Evolutionary conservation across 2,329 filamentous ascomycete species (phyloP).

Genomic region (Aspergillus japonicus): DNA sequence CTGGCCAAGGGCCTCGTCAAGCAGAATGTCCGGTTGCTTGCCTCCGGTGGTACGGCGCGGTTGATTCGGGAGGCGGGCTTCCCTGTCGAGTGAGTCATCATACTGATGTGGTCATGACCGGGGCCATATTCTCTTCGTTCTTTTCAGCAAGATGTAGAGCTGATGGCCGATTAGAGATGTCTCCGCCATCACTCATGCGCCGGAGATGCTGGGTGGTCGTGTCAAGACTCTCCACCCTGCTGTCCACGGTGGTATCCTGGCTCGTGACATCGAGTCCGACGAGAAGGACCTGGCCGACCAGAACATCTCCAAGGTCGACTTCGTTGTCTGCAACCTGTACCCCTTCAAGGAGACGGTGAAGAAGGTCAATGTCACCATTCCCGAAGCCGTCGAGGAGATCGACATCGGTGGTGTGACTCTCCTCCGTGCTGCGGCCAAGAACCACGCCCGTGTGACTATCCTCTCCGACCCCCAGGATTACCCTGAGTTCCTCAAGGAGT

Average conservation of each 20-base stretch:
- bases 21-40: constrained; percentile 87
- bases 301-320: constrained; percentile 93
- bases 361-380: constrained; percentile 94
- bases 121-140: not conserved
- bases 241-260: constrained; percentile 80
- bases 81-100: constrained; percentile 74
- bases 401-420: constrained; percentile 98
- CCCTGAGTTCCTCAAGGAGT: constrained; percentile 86
- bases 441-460: constrained; percentile 92
- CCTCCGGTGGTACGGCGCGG: constrained; percentile 90
- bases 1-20: constrained; percentile 85
- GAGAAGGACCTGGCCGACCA: constrained; percentile 95
- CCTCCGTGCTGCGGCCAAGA: constrained; percentile 95
- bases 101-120: constrained; percentile 6
- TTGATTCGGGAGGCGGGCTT: constrained; percentile 97
- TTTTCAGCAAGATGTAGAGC: constrained; percentile 4
- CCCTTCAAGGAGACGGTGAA: constrained; percentile 98
- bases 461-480: constrained; percentile 94
- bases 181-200: constrained; percentile 92
- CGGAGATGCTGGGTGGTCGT: constrained; percentile 90
- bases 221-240: constrained; percentile 97
- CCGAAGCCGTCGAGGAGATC: constrained; percentile 97
- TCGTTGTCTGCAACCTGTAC: constrained; percentile 96
- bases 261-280: constrained; percentile 89
- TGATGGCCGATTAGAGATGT: constrained; percentile 66